These are phyloP conservation scores for Chalciporus piperatus DNA, from an alignment of 768 basidiomycete species.

Conservation along the genomic window DNA sequence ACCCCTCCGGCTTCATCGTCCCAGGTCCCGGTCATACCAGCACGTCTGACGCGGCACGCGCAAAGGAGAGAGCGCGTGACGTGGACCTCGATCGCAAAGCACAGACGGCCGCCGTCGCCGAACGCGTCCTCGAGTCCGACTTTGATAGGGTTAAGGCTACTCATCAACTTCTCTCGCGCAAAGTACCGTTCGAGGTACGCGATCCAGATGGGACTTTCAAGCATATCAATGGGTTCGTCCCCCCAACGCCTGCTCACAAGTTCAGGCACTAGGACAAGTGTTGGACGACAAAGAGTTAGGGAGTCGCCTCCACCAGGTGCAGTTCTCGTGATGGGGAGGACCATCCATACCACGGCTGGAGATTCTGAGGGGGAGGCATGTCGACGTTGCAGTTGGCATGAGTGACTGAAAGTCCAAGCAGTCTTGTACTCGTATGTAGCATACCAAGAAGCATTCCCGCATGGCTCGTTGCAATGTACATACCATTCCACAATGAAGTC, in stretches of 20 bases:
- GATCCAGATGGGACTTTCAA: constrained; percentile 37
- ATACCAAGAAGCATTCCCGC: background rate
- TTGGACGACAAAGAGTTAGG: constrained; percentile 5
- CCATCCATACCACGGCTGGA: constrained; percentile 21
- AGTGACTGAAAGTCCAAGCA: background rate
- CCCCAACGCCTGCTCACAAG: constrained; percentile 39
- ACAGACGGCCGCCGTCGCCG: constrained; percentile 33
- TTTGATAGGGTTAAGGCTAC: constrained; percentile 25
- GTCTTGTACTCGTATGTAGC: background rate
- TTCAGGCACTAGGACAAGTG: constrained; percentile 25
- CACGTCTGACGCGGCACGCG: constrained; percentile 21
- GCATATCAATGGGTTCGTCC: constrained; percentile 43
- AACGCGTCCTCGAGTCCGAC: constrained; percentile 31
- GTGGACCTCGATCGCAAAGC: constrained; percentile 15
- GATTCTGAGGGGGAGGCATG: background rate
- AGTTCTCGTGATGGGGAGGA: constrained; percentile 12
- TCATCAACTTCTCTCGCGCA: constrained; percentile 27
- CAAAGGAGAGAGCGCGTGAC: constrained; percentile 25
- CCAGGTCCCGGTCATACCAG: constrained; percentile 30
- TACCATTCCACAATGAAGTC: background rate
- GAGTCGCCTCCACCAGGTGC: constrained; percentile 14
- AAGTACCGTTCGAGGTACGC: constrained; percentile 43
- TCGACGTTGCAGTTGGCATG: background rate
- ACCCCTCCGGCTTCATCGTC: constrained; percentile 29
- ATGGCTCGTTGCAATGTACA: background rate